A percentile compares a stretch with the other conserved stretches of the same genome.
Conservation (phyloP, 2,329 filamentous ascomycete genomes). For the Monosporascus sp. region DNA sequence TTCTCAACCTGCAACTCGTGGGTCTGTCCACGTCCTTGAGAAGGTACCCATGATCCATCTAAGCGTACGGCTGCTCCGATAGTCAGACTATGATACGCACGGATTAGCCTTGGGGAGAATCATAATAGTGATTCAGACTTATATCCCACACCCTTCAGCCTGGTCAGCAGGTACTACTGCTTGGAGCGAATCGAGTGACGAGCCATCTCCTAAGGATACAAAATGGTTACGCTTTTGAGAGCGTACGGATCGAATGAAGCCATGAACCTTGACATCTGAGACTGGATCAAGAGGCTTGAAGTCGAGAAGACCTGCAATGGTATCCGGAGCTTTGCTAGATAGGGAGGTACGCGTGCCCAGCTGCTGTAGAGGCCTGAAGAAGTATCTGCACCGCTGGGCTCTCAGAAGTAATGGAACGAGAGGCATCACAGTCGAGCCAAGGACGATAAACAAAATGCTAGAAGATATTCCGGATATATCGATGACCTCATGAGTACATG, state of each 20-base stretch:
- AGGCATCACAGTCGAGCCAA: conserved; percentile 5
- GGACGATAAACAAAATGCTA: background rate
- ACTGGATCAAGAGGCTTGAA: conserved; percentile 41
- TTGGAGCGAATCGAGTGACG: conserved; percentile 72
- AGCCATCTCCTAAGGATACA: conserved; percentile 82
- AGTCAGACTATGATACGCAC: conserved; percentile 55
- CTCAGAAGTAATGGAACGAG: conserved; percentile 14
- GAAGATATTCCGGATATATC: background rate
- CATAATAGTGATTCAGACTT: conserved; percentile 8
- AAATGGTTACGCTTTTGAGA: conserved; percentile 83
- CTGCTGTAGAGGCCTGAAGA: conserved; percentile 9
- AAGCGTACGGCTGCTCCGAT: conserved; percentile 77
- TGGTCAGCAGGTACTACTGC: conserved; percentile 69
- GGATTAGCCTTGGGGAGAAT: conserved; percentile 23
- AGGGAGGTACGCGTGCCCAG: conserved; percentile 14
- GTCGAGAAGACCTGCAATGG: conserved; percentile 52
- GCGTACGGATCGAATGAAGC: conserved; percentile 78
- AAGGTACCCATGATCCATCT: conserved; percentile 70
- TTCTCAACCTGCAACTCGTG: conserved; percentile 74
- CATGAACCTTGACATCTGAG: conserved; percentile 59
- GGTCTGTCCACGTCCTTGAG: conserved; percentile 61
- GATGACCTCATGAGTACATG: background rate
- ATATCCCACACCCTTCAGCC: conserved; percentile 60
- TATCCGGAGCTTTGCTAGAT: conserved; percentile 31
- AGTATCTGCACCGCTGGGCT: conserved; percentile 13